Conservation (phyloP, 768 basidiomycete genomes). For the Boletus rubroflammeus region DNA sequence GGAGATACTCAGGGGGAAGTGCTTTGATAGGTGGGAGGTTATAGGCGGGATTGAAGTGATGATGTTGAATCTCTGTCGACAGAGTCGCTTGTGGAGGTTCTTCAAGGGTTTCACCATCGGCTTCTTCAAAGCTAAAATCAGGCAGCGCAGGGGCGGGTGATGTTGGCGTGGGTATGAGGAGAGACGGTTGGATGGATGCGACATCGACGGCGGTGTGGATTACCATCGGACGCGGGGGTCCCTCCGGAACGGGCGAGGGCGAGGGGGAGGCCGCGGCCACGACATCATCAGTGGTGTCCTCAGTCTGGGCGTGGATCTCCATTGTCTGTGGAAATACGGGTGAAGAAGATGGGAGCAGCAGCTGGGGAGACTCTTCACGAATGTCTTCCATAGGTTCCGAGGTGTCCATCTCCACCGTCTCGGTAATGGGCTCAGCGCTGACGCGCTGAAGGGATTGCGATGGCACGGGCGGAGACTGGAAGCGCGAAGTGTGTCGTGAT, state of each 20-base stretch:
- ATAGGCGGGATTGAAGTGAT: conserved; percentile 46
- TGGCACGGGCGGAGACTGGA: conserved; percentile 10
- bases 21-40: conserved; percentile 52
- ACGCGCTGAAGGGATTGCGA: conserved; percentile 7
- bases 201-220: conserved; percentile 30
- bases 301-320: neutral
- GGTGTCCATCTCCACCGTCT: conserved; percentile 11
- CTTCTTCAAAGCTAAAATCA: conserved; percentile 32
- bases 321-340: conserved; percentile 1
- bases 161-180: conserved; percentile 37
- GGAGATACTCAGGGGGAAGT: conserved; percentile 53
- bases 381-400: conserved; percentile 20
- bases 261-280: neutral
- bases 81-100: conserved; percentile 13
- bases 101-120: conserved; percentile 25
- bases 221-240: conserved; percentile 14
- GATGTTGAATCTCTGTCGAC: conserved; percentile 23
- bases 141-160: conserved; percentile 31
- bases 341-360: conserved; percentile 25
- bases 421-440: conserved; percentile 5
- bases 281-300: neutral
- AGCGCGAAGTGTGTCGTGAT: conserved; percentile 19
- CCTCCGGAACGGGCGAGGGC: conserved; percentile 3
- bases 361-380: conserved; percentile 22
- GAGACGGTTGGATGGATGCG: conserved; percentile 22